Base-by-base conservation (phyloP, 495 filamentous ascomycete species). In the Geopyxis carbonaria region DNA sequence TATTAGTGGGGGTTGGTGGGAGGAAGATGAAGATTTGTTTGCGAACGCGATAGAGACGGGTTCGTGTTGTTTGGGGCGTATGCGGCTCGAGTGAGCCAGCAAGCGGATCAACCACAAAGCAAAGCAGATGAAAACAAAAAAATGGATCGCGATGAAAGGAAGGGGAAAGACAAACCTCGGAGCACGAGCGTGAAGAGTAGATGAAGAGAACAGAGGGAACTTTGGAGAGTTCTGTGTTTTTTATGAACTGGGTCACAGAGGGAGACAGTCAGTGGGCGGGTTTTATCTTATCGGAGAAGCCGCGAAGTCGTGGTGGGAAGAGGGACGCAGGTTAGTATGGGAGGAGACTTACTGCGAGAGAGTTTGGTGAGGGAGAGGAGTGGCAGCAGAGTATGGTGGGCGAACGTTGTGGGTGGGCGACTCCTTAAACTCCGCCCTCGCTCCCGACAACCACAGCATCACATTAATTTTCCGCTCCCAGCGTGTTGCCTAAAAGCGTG, bases 21-120 rank as follows among this genome's bases (percentile, higher is more conserved):
- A 64, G 61, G 63, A 57, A 62, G 65, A 62, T 66, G 60, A 60
- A 63, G 60, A 62, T 63, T 72, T 72, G 68, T 74, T 69, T 70
- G 69, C 63, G 67, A 58, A 66, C 63, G 58, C 51, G 62, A 63
- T 61, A 66, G 66, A 63, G 60, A 55, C 55, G 15, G 16, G 34
- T 8, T 21, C 16, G 15, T 21, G 34, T 37, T 21, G 16, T 21
- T 37, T 37, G 22, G 59, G 57, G 45, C 59, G 55, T 61, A 61
- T 59, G 61, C 63, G 62, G 65, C 69, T 69, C 70, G 64, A 22
- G 34, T 34, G 16, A 16, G 19, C 11, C 19, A n/a, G 21, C 11
- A 16, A 21, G 25, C 11, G 10, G 8, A 18, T 7, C 22, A 22
- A 24, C 15, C 22, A 5, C 11, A 33, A 16, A 14, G 19, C 11